A percentile compares a stretch with the other conserved stretches of the same genome.
phyloP scores from a whole-genome alignment of 2,329 filamentous ascomycete genomes.

The Penicillium sp. region DNA sequence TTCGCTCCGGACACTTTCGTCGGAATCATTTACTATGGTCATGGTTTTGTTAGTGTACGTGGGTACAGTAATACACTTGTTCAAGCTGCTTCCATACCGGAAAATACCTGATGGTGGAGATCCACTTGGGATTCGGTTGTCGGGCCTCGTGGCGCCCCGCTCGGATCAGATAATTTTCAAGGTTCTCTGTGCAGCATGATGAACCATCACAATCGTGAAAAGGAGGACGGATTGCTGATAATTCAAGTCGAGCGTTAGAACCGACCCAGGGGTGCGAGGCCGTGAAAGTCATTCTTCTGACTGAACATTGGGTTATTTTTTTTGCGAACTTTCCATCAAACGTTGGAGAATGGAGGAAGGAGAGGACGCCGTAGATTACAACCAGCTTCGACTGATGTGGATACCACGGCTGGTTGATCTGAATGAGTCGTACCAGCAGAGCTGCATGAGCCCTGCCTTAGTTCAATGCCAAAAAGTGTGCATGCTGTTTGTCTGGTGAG shows the following conservation, averaged over 20 bases:
- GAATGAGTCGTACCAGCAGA: not conserved
- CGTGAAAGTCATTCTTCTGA: not conserved
- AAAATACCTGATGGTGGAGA: not conserved
- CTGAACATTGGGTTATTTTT: not conserved
- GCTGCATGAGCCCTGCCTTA: not conserved
- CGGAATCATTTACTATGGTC: not conserved
- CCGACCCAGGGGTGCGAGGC: not conserved
- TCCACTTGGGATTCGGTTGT: not conserved
- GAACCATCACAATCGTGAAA: not conserved
- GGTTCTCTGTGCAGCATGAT: not conserved
- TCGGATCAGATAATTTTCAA: slow-evolving; percentile 11
- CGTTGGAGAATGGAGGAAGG: not conserved
- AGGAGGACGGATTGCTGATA: not conserved
- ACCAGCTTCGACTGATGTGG: not conserved
- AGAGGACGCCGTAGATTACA: too few relatives aligned
- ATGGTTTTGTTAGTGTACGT: not conserved
- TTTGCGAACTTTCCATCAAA: not conserved
- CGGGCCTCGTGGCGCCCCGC: slow-evolving; percentile 10
- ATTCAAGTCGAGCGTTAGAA: not conserved
- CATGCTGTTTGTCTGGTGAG: not conserved
- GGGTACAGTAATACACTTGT: not conserved
- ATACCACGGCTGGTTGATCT: not conserved
- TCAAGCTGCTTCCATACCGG: not conserved
- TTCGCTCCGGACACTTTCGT: not conserved
- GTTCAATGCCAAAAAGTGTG: not conserved